Base-by-base conservation (phyloP, 164 flowering plant species). In the Tetrastigma voinierianum region DNA sequence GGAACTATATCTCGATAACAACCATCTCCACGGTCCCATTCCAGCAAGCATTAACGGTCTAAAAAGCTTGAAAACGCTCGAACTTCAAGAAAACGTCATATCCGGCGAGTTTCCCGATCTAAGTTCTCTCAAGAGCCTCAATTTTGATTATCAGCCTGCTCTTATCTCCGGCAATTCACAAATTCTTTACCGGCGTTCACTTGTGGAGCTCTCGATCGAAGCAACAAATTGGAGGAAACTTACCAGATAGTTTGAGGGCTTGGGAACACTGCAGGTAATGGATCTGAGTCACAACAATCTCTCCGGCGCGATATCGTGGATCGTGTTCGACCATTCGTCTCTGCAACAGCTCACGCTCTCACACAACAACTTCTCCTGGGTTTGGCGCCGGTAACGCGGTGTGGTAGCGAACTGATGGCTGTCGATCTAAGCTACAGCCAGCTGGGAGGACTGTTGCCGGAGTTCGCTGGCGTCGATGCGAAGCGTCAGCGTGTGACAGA, bases 341-440 rank as follows among this genome's bases (percentile, higher is more conserved):
- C 73, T 93, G 15, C 79, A 93, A 67, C 98, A 92, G 66, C 82
- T 93, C 44, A 84, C 87, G 0, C 83, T 90, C 11, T 81, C 95
- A 6, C 59, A 77, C 79, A 92, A 92, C 76, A 65, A 68, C 18
- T 78, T 88, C 76, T 67, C 80, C 1, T 72, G 59, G 24, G n/a
- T n/a, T 12, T 90, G 13, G 61, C 13, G 0, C 94, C 94, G 1
- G 32, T 2, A 59, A 59, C 54, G 32, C 44, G 65, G 87, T n/a
- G 80, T 1, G 45, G 59, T 4, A 89, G 93, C 57, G 77, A 73
- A 61, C 71, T 93, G n/a, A 78, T 93, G 20, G 94, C 94, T 0
- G 18, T 87, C 21, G 98, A 90, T 67, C 52, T 90, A 46, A 83
- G 95, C 70, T 44, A 78, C 65, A 90, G 88, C 55, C 45, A 77